Conservation (phyloP, 805 yeast species). For the Candida nanaspora region DNA sequence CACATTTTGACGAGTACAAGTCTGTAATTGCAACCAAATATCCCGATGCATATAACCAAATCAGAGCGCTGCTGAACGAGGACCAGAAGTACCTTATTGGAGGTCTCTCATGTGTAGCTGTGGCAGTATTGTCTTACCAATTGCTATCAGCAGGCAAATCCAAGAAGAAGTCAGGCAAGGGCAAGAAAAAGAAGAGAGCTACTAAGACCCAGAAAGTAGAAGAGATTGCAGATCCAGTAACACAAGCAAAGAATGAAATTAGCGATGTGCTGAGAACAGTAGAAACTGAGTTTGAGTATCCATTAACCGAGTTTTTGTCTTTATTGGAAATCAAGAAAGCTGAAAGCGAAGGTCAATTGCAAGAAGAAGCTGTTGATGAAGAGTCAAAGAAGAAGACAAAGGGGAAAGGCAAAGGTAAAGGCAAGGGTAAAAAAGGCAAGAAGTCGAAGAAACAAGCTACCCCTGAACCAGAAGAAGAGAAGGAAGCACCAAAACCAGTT, state of each 20-base stretch:
- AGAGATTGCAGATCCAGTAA: constrained; percentile 11
- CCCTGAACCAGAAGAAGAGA: neutral
- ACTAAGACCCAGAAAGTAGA: constrained; percentile 7
- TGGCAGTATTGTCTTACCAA: neutral
- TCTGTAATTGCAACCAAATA: neutral
- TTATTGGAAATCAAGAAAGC: constrained; percentile 9
- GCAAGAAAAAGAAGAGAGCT: constrained; percentile 5
- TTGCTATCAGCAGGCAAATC: no score
- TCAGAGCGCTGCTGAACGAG: neutral
- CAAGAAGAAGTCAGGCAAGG: neutral
- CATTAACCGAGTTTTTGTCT: constrained; percentile 6
- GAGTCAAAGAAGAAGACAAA: neutral
- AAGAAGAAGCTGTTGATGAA: constrained; percentile 2
- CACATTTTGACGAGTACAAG: neutral
- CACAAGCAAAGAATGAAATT: constrained; percentile 11
- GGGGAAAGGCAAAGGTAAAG: neutral
- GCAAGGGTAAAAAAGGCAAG: neutral
- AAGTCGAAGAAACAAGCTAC: constrained; percentile 1
- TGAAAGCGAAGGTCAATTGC: neutral
- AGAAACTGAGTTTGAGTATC: constrained; percentile 9
- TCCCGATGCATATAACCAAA: neutral
- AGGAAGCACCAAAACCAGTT: neutral
- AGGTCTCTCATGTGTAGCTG: neutral
- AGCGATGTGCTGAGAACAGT: constrained; percentile 10
- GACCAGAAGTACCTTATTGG: neutral